phyloP scores from a whole-genome alignment of 2,329 filamentous ascomycete genomes.

The Westerdykella sp. region DNA sequence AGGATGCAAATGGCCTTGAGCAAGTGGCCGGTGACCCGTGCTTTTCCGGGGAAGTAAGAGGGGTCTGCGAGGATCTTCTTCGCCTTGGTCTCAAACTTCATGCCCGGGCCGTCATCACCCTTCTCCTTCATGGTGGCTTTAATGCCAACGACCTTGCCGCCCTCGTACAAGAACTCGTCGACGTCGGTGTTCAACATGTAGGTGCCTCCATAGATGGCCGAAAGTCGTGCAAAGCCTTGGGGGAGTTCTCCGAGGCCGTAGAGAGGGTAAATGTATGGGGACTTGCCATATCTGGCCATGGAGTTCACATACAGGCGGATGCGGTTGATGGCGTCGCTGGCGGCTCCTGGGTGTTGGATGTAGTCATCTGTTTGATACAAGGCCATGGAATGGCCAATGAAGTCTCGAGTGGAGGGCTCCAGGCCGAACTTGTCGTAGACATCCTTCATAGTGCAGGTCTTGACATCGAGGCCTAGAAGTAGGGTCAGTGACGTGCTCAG shows the following conservation, averaged over 20 bases:
- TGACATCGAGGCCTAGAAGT: constrained; percentile 64
- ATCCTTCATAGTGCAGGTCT: constrained; percentile 85
- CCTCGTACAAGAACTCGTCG: constrained; percentile 82
- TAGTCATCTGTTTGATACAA: constrained; percentile 89
- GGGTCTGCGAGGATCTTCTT: constrained; percentile 95
- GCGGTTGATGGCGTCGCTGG: constrained; percentile 80
- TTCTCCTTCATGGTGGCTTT: constrained; percentile 93
- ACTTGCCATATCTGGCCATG: constrained; percentile 95
- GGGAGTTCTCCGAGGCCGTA: constrained; percentile 96
- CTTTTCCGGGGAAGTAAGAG: constrained; percentile 91
- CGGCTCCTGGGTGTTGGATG: constrained; percentile 64
- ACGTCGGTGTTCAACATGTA: constrained; percentile 98
- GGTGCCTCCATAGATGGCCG: constrained; percentile 96
- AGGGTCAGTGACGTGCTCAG: not conserved
- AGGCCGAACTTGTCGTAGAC: constrained; percentile 97
- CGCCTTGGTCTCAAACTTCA: constrained; percentile 94
- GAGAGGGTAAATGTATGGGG: constrained; percentile 97
- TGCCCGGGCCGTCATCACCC: constrained; percentile 63
- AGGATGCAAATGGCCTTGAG: constrained; percentile 96
- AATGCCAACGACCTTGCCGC: constrained; percentile 83
- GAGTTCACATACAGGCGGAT: constrained; percentile 97
- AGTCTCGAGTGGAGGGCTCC: constrained; percentile 83
- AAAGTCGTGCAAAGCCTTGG: constrained; percentile 93
- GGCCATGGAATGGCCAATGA: constrained; percentile 97
- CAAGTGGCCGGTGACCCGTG: constrained; percentile 79